These are phyloP conservation scores for Hemileccinum impolitum DNA, from an alignment of 768 basidiomycete genomes.

Conservation along the genomic window DNA sequence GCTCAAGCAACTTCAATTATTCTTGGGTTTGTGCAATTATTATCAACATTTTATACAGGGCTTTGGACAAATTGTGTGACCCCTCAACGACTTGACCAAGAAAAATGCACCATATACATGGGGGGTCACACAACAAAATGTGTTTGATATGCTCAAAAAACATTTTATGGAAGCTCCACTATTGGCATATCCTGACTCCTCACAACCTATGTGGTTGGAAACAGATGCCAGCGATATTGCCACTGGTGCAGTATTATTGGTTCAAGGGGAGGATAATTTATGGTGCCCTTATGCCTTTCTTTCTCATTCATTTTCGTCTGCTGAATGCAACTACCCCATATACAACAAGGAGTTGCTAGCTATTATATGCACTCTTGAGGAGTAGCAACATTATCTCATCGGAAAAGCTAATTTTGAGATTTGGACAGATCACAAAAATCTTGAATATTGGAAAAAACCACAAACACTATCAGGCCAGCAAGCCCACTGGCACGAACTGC, in stretches of 20 bases:
- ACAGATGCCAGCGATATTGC: neutral
- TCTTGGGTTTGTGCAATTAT: conserved; percentile 28
- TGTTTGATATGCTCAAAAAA: neutral
- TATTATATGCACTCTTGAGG: neutral
- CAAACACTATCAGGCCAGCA: too few species aligned
- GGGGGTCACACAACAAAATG: too few species aligned
- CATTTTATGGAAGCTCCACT: neutral
- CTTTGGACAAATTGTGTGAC: neutral
- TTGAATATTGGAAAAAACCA: too few species aligned
- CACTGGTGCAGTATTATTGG: too few species aligned
- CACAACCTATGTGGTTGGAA: neutral
- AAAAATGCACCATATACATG: too few species aligned
- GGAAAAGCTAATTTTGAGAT: neutral
- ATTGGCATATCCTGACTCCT: neutral
- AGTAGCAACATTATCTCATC: neutral
- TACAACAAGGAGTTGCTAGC: neutral
- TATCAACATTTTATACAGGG: neutral
- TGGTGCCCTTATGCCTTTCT: too few species aligned
- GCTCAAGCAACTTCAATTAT: conserved; percentile 28
- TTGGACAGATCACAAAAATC: neutral
- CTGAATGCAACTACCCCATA: too few species aligned
- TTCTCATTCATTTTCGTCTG: too few species aligned
- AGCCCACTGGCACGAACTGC: too few species aligned
- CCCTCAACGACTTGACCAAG: neutral
- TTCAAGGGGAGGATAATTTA: too few species aligned